A percentile compares a stretch with the other conserved stretches of the same genome.
These are phyloP conservation scores for Huntiella moniliformis DNA, from an alignment of 2,329 filamentous ascomycete genomes.

Conservation along the genomic window DNA sequence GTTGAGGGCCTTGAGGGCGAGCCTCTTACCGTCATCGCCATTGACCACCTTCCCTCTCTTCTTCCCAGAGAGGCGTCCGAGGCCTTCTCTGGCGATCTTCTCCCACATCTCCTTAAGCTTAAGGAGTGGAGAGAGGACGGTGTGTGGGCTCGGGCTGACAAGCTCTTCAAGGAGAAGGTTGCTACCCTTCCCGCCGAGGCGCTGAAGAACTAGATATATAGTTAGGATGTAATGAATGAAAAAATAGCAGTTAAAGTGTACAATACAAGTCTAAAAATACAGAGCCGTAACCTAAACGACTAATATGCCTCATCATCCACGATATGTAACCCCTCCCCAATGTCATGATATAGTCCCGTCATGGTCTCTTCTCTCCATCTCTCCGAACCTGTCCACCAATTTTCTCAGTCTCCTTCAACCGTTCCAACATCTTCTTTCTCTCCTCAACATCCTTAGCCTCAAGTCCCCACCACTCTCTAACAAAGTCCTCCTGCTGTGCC, in stretches of 20 bases:
- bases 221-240: neutral
- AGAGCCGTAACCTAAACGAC: neutral
- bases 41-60: slow-evolving; percentile 69
- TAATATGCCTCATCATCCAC: neutral
- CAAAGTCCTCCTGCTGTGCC: slow-evolving; percentile 43
- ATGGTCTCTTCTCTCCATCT: slow-evolving; percentile 14
- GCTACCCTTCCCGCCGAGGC: slow-evolving; percentile 38
- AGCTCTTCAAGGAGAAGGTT: slow-evolving; percentile 70
- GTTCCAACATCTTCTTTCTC: slow-evolving; percentile 31
- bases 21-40: slow-evolving; percentile 63
- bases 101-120: slow-evolving; percentile 59
- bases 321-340: neutral
- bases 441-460: slow-evolving; percentile 35
- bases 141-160: slow-evolving; percentile 75
- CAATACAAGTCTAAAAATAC: slow-evolving; percentile 8
- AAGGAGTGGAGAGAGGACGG: slow-evolving; percentile 53
- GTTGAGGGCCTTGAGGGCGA: slow-evolving; percentile 40
- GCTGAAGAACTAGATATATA: slow-evolving; percentile 11
- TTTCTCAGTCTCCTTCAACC: slow-evolving; percentile 30
- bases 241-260: neutral
- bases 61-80: slow-evolving; percentile 76
- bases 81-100: slow-evolving; percentile 59
- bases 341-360: neutral
- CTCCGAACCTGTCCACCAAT: slow-evolving; percentile 33
- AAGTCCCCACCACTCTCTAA: slow-evolving; percentile 49